Evolutionary conservation across 2,329 filamentous ascomycete genomes (phyloP), one percentile per base, ranked within the genome.

Genomic region (Exophiala sp.): DNA sequence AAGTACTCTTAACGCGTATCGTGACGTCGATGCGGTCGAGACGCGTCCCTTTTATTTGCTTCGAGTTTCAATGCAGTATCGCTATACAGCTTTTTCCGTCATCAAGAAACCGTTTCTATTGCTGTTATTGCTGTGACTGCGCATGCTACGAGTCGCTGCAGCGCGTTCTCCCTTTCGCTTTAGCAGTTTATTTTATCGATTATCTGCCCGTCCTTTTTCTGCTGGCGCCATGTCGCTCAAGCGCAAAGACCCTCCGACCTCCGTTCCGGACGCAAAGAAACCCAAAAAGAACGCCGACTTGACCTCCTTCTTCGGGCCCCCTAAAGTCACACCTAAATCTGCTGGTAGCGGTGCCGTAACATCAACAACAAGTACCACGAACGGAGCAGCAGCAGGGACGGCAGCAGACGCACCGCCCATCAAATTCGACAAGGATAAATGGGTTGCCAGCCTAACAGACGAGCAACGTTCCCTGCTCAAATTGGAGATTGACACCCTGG

Each of bases 401-500:
- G 40, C 59, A 24, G 24, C 58, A 39, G 55, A 63, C 12, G 51
- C 64, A 1, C 50, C 65, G 2, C 51, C 66, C 2, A 59, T 69
- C 53, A 88, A 82, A 61, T 97, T 96, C 69, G 81, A 96, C 77
- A 96, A 96, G 76, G 83, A 83, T 42, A 89, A 88, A 72, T 99
- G 94, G 94, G 78, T 91, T n/a, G 82, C 83, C 16, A 81, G 82
- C 53, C 78, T 99, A 59, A 91, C 82, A 0, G 72, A 81, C 0
- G 94, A 99, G 74, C 89, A 96, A 71, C 89, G 84, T 67, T 79
- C 86, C 48, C 77, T 97, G 43, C 79, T 99, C 45, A 79, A 88
- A 66, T 80, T 99, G 38, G 94, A 99, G 75, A 96, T 99, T 63
- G 84, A 95, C 41, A 96, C 91, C 0, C 75, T 99, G 57, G 83